Base-by-base conservation (phyloP, 2,329 filamentous ascomycete genomes). In the Calycina marina region DNA sequence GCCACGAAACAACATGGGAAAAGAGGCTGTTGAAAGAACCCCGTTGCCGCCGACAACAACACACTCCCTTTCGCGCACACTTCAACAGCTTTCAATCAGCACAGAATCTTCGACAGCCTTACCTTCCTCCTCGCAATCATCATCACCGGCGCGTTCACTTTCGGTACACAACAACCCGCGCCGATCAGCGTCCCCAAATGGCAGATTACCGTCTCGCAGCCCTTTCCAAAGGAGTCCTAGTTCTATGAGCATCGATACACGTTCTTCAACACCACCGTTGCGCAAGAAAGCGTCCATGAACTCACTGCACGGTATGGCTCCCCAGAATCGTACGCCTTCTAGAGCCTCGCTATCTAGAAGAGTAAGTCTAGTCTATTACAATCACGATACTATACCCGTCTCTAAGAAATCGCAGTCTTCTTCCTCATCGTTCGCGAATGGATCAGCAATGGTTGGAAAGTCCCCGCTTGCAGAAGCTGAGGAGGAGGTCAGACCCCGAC, bases 211-310 rank as follows among this genome's bases (percentile, higher is more conserved):
- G 14, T 34, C 42, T 10, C 40, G 40, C 36, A 48, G 41, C 36
- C 45, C 54, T 12, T 40, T 60, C 17, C 55, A 51, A 34, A 47
- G 52, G 40, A 49, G 44, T 34, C 55, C 62, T 32, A 62, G 59
- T 47, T 52, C 59, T 34, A 63, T 57, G 43, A 61, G 56, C 46
- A 29, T 56, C 28, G 54, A 53, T 39, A 52, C 46, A 25, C 49
- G 58, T 30, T 53, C 59, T 10, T 42, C 54, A 18, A 60, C 59
- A 25, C 58, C 61, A 30, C 54, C 51, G 10, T 44, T 64, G 11
- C 47, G 47, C 8, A 50, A 56, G 30, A 61, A 60, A 44, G 50
- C 56, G 3, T 65, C 61, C 2, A 54, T 49, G 36, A 57, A 54
- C 16, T 63, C 61, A 2, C 46, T 64, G 3, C 56, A 59, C 25